Evolutionary conservation across 2,329 filamentous ascomycete genomes (phyloP).

Genomic region (Cladosporium sp.): DNA sequence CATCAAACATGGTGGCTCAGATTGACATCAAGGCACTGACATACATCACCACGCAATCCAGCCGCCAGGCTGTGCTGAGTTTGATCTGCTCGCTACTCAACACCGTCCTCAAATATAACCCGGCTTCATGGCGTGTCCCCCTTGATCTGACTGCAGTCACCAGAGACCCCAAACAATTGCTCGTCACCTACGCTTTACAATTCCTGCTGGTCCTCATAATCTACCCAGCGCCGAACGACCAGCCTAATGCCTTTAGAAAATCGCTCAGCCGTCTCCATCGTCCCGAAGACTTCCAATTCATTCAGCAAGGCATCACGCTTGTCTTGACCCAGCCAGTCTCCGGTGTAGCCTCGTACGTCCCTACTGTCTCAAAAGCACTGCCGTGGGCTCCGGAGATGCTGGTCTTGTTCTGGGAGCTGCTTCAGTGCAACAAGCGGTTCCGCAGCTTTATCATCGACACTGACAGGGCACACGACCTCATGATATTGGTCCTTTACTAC

Average conservation of each 20-base stretch:
- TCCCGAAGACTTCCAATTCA: constrained; percentile 95
- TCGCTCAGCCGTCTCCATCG: constrained; percentile 86
- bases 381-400: constrained; percentile 94
- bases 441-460: constrained; percentile 96
- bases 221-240: constrained; percentile 25
- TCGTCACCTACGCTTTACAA: constrained; percentile 89
- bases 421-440: constrained; percentile 97
- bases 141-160: constrained; percentile 83
- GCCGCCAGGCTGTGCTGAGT: constrained; percentile 88
- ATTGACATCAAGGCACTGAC: constrained; percentile 80
- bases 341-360: constrained; percentile 81
- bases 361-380: constrained; percentile 72
- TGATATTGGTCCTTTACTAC: constrained; percentile 87
- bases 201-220: constrained; percentile 64
- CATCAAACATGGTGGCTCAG: constrained; percentile 70
- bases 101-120: constrained; percentile 93
- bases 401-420: constrained; percentile 94
- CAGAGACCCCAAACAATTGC: constrained; percentile 75
- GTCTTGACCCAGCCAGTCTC: constrained; percentile 91
- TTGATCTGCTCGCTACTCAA: constrained; percentile 90
- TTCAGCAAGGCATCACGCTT: constrained; percentile 40
- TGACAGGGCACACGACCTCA: constrained; percentile 85
- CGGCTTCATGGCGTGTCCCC: constrained; percentile 86
- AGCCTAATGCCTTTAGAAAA: constrained; percentile 88
- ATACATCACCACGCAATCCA: constrained; percentile 79